Evolutionary conservation across 768 basidiomycete species (phyloP).

Genomic region (Lentinula aciculospora): DNA sequence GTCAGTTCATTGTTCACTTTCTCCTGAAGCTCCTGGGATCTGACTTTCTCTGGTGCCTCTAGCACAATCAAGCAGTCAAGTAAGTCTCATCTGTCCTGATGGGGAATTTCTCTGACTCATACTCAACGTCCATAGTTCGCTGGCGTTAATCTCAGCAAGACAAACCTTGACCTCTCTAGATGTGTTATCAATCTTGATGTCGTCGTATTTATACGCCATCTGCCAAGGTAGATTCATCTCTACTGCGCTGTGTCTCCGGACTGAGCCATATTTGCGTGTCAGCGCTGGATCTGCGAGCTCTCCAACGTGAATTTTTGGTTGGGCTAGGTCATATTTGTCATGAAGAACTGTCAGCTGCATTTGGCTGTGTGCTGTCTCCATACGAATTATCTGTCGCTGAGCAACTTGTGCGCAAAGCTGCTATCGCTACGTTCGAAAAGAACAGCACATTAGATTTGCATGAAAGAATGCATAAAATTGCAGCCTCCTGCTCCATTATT

Average conservation of each 20-base stretch:
- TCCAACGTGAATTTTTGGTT: conserved; percentile 55
- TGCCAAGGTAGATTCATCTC: conserved; percentile 49
- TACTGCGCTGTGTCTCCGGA: background rate
- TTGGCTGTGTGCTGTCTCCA: conserved; percentile 28
- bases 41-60: background rate
- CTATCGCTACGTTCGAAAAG: conserved; percentile 39
- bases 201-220: conserved; percentile 66
- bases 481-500: conserved; percentile 51
- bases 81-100: conserved; percentile 23
- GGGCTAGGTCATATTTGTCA: conserved; percentile 40
- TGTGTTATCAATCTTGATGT: conserved; percentile 61
- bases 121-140: conserved; percentile 27
- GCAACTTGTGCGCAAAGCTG: conserved; percentile 1
- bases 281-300: conserved; percentile 75
- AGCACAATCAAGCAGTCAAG: conserved; percentile 82
- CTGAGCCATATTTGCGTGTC: background rate
- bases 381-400: conserved; percentile 13
- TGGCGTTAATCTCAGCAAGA: conserved; percentile 70
- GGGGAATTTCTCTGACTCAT: background rate
- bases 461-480: conserved; percentile 67
- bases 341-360: conserved; percentile 42
- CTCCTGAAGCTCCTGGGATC: background rate
- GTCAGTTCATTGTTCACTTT: background rate
- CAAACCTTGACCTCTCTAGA: conserved; percentile 68
- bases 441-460: conserved; percentile 69